phyloP scores from a whole-genome alignment of 805 yeast species.

The Pichia thaimueangensis region DNA sequence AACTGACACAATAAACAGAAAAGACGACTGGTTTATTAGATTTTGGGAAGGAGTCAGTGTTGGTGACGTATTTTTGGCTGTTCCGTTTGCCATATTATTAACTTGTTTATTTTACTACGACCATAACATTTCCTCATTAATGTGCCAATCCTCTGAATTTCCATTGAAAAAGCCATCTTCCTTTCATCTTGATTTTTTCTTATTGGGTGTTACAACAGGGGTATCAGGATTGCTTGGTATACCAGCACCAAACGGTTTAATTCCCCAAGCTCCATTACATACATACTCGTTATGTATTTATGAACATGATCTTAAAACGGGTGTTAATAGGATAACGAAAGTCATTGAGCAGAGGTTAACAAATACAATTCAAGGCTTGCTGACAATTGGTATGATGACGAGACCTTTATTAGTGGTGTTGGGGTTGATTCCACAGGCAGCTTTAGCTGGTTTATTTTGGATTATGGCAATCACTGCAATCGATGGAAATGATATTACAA shows the following conservation, averaged over 20 bases:
- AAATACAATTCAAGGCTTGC: conserved; percentile 76
- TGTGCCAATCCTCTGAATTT: conserved; percentile 80
- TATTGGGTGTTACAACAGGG: conserved; percentile 83
- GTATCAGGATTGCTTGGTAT: conserved; percentile 81
- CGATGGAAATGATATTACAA: conserved; percentile 56
- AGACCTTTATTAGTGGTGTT: conserved; percentile 78
- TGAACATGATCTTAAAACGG: conserved; percentile 31
- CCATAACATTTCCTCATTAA: conserved; percentile 88
- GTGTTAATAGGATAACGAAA: conserved; percentile 31
- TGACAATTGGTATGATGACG: conserved; percentile 83
- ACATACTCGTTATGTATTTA: conserved; percentile 68
- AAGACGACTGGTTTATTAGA: conserved; percentile 70
- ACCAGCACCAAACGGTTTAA: conserved; percentile 94
- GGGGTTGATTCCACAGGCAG: conserved; percentile 87
- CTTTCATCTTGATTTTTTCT: conserved; percentile 87
- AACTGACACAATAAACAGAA: conserved; percentile 40
- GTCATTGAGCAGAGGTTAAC: conserved; percentile 90
- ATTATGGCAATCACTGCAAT: conserved; percentile 86
- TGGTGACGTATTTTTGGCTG: conserved; percentile 75
- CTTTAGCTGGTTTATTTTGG: conserved; percentile 86
- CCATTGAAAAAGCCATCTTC: conserved; percentile 81
- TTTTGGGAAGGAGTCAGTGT: conserved; percentile 66
- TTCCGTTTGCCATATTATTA: conserved; percentile 85
- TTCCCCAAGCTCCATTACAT: conserved; percentile 96
- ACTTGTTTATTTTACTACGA: conserved; percentile 88